These are phyloP conservation scores for Aspergillus fischeri DNA, from an alignment of 2,329 filamentous ascomycete species.

Conservation along the genomic window DNA sequence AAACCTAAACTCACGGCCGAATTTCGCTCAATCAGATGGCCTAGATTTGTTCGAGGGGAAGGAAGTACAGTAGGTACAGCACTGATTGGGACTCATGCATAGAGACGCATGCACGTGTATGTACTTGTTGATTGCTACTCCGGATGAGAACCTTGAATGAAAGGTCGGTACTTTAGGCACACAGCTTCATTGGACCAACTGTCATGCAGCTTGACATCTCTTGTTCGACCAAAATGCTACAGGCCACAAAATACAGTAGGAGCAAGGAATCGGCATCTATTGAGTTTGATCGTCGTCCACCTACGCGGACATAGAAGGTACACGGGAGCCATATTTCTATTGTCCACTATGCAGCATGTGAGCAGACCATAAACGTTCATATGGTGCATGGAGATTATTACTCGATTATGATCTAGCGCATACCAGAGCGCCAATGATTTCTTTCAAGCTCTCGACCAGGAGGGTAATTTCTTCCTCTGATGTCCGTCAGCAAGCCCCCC, in stretches of 20 bases:
- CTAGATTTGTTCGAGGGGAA: not conserved
- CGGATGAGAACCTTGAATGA: not conserved
- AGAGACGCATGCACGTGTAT: not conserved
- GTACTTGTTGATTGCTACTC: not conserved
- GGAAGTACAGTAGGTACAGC: not conserved
- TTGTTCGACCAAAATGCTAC: not conserved
- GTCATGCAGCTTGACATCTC: not conserved
- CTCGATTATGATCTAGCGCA: not conserved
- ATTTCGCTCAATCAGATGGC: not conserved
- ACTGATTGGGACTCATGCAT: not conserved
- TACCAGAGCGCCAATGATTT: not conserved
- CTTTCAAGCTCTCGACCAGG: conserved; percentile 14
- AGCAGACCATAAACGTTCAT: not conserved
- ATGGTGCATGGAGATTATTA: not conserved
- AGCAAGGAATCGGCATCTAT: not conserved
- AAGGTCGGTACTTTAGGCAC: not conserved
- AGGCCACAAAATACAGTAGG: not conserved
- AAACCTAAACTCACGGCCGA: not conserved
- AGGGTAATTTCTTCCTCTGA: conserved; percentile 14
- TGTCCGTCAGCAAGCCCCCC: not conserved
- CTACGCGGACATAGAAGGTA: not conserved
- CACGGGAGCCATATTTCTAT: not conserved
- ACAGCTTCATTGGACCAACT: not conserved
- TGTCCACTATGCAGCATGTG: not conserved
- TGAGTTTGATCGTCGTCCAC: not conserved